These are phyloP conservation scores for Apiospora rasikravindrae DNA, from an alignment of 2,329 filamentous ascomycete genomes.

Conservation along the genomic window DNA sequence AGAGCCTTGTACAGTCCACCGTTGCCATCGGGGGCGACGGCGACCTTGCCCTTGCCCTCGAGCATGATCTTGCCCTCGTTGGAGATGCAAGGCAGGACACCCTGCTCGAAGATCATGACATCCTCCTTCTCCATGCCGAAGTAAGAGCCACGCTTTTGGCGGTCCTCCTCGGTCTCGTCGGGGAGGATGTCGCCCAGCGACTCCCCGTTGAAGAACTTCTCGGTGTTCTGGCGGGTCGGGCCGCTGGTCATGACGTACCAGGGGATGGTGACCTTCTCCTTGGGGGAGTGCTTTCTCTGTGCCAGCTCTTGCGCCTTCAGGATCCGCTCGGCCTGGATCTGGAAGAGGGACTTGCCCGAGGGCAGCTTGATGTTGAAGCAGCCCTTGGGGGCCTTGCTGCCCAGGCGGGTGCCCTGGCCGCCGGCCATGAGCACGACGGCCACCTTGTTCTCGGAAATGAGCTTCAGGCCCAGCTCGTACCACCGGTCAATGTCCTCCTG, in stretches of 20 bases:
- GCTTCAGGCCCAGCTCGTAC: slow-evolving; percentile 83
- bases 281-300: slow-evolving; percentile 66
- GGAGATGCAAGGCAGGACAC: slow-evolving; percentile 93
- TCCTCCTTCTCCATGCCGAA: slow-evolving; percentile 89
- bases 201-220: slow-evolving; percentile 75
- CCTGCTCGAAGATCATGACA: slow-evolving; percentile 94
- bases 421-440: slow-evolving; percentile 95
- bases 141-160: slow-evolving; percentile 54
- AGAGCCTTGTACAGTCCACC: slow-evolving; percentile 96
- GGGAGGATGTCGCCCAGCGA: slow-evolving; percentile 34
- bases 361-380: slow-evolving; percentile 97
- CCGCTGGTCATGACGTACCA: slow-evolving; percentile 99
- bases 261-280: slow-evolving; percentile 70
- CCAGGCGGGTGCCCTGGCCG: slow-evolving; percentile 92
- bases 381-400: slow-evolving; percentile 94
- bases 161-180: slow-evolving; percentile 67
- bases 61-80: slow-evolving; percentile 97
- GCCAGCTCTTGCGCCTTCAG: slow-evolving; percentile 83
- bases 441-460: slow-evolving; percentile 77
- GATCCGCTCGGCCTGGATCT: slow-evolving; percentile 96
- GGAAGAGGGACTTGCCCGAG: slow-evolving; percentile 92
- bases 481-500: slow-evolving; percentile 78
- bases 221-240: slow-evolving; percentile 88
- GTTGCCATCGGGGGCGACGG: slow-evolving; percentile 96
- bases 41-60: slow-evolving; percentile 87